Evolutionary conservation across 2,329 filamentous ascomycete species (phyloP).

Genomic region (Penicillium decumbens): DNA sequence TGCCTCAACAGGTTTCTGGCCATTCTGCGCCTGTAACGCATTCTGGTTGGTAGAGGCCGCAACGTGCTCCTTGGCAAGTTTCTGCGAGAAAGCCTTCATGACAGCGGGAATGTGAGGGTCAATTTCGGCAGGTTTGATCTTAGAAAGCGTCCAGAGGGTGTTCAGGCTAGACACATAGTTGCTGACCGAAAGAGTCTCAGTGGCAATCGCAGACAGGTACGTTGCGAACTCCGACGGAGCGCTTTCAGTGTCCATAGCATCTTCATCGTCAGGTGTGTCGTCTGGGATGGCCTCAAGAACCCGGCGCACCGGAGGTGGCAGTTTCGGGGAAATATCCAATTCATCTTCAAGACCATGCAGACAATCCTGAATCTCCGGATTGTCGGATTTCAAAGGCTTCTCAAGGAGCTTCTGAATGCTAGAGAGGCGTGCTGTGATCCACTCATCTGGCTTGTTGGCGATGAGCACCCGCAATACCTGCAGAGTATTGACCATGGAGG

Average conservation of each 20-base stretch:
- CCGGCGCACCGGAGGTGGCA: slow-evolving; percentile 72
- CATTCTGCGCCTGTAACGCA: slow-evolving; percentile 36
- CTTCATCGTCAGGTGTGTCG: slow-evolving; percentile 74
- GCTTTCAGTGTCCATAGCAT: slow-evolving; percentile 68
- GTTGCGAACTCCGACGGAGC: slow-evolving; percentile 82
- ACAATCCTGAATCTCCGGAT: slow-evolving; percentile 89
- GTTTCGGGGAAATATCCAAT: slow-evolving; percentile 62
- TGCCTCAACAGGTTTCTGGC: slow-evolving; percentile 40
- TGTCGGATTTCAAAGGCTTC: slow-evolving; percentile 81
- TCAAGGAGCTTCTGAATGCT: slow-evolving; percentile 83
- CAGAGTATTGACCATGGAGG: slow-evolving; percentile 85
- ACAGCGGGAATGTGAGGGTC: slow-evolving; percentile 82
- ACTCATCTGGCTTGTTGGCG: slow-evolving; percentile 82
- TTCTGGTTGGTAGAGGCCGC: slow-evolving; percentile 59
- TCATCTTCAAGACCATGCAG: slow-evolving; percentile 70
- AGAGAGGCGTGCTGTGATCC: slow-evolving; percentile 74
- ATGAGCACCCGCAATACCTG: slow-evolving; percentile 88
- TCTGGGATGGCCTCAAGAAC: slow-evolving; percentile 87
- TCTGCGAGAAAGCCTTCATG: slow-evolving; percentile 89
- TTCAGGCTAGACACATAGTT: slow-evolving; percentile 88
- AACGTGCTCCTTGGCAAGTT: slow-evolving; percentile 90
- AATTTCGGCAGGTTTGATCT: slow-evolving; percentile 77
- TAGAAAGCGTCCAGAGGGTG: slow-evolving; percentile 84
- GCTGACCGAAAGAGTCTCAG: slow-evolving; percentile 74
- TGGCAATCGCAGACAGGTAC: slow-evolving; percentile 78